Conservation (phyloP, 495 filamentous ascomycete species). For the Xylaria palmicola region DNA sequence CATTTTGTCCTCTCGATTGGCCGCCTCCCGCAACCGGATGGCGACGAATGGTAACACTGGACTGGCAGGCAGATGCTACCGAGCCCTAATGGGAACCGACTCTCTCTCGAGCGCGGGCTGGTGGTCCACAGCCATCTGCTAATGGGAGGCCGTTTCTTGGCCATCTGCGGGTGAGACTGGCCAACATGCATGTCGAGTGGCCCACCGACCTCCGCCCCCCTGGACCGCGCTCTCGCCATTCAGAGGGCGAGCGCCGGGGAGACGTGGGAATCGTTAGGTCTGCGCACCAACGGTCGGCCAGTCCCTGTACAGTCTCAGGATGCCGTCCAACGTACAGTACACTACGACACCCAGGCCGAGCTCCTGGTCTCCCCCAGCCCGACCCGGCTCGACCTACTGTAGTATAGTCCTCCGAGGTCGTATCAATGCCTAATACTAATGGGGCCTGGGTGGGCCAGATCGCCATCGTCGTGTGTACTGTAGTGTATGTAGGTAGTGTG, state of each 20-base stretch:
- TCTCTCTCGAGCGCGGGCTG: neutral
- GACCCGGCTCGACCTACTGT: constrained; percentile 9
- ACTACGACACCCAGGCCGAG: constrained; percentile 8
- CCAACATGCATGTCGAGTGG: neutral
- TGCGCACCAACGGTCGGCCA: constrained; percentile 7
- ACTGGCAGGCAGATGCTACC: neutral
- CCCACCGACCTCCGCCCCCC: constrained; percentile 9
- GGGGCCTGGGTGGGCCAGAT: constrained; percentile 9
- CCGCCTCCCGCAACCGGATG: neutral
- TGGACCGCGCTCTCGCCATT: constrained; percentile 6
- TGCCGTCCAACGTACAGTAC: constrained; percentile 15
- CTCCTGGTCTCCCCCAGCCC: constrained; percentile 11
- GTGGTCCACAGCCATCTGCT: neutral
- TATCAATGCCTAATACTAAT: constrained; percentile 8
- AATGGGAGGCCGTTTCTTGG: constrained; percentile 3
- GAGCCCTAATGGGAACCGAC: neutral
- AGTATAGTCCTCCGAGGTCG: constrained; percentile 14
- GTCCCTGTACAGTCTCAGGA: constrained; percentile 15
- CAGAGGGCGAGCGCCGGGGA: constrained; percentile 3
- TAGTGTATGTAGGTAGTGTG: neutral
- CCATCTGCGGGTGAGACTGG: constrained; percentile 12
- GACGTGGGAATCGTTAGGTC: neutral
- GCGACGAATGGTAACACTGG: constrained; percentile 6
- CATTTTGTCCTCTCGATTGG: neutral
- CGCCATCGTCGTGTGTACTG: constrained; percentile 6